Conservation (phyloP, 345 rosid species). For the Erucastrum elatum region DNA sequence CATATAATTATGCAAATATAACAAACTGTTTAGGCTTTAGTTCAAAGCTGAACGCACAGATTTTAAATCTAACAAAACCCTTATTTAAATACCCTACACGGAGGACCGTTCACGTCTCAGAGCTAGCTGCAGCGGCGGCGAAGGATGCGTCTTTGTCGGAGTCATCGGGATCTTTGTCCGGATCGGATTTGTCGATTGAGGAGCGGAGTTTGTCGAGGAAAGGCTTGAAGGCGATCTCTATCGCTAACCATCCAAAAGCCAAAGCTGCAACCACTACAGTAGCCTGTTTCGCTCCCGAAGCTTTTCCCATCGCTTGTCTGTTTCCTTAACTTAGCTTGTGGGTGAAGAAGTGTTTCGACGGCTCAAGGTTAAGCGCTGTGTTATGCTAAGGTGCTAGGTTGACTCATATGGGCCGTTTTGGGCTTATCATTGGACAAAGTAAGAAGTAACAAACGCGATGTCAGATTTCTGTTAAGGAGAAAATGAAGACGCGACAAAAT, state of each 20-base stretch:
- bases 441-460: not conserved
- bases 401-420: not conserved
- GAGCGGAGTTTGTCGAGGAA: conserved; percentile 66
- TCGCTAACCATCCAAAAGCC: conserved; percentile 52
- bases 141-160: not conserved
- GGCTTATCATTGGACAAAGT: not conserved
- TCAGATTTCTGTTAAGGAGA: too few species aligned
- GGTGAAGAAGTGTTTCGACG: not conserved
- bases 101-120: not conserved
- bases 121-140: not conserved
- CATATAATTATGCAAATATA: not conserved
- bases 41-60: not conserved
- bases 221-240: conserved; percentile 66
- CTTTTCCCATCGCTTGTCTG: conserved; percentile 21
- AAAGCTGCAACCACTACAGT: conserved; percentile 72
- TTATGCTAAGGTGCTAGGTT: not conserved
- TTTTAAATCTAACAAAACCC: not conserved
- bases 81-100: conserved; percentile 4
- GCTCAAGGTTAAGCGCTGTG: not conserved
- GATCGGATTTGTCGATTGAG: conserved; percentile 74
- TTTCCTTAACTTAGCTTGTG: not conserved
- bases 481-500: too few species aligned
- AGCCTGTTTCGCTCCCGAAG: conserved; percentile 52
- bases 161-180: conserved; percentile 64
- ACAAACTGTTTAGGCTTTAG: not conserved